Conservation (phyloP, 2,329 filamentous ascomycete species). For the Apiospora koreana region DNA sequence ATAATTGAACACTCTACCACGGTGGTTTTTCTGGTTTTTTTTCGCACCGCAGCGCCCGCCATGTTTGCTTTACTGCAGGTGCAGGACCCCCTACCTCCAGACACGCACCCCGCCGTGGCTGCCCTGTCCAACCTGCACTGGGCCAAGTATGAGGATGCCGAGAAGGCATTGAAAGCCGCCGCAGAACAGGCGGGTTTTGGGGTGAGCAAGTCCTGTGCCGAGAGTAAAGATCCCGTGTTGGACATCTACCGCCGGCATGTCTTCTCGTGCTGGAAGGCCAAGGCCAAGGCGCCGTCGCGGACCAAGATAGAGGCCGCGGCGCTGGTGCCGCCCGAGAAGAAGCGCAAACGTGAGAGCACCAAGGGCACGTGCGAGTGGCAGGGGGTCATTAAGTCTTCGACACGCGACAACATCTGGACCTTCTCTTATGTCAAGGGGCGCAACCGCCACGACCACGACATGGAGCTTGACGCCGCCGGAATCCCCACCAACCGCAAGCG, state of each 20-base stretch:
- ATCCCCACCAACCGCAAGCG: constrained; percentile 11
- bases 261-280: constrained; percentile 13
- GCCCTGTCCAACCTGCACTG: constrained; percentile 7
- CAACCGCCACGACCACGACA: constrained; percentile 9
- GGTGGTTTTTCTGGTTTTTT: no score
- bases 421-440: constrained; percentile 10
- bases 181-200: constrained; percentile 6
- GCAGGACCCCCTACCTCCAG: constrained; percentile 1
- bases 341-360: constrained; percentile 11
- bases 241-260: constrained; percentile 11
- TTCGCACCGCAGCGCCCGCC: not conserved
- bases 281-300: constrained; percentile 4
- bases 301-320: constrained; percentile 7
- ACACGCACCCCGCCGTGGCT: constrained; percentile 8
- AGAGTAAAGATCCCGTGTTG: constrained; percentile 9
- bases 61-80: constrained; percentile 10
- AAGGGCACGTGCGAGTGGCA: constrained; percentile 13
- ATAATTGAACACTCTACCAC: not conserved
- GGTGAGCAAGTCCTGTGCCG: constrained; percentile 11
- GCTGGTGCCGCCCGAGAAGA: constrained; percentile 7
- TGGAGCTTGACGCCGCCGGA: constrained; percentile 4
- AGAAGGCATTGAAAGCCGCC: not conserved
- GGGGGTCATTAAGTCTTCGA: constrained; percentile 10
- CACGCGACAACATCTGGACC: constrained; percentile 12
- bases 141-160: constrained; percentile 12